These are phyloP conservation scores for Amphichorda felina DNA, from an alignment of 2,329 filamentous ascomycete species.

Conservation along the genomic window DNA sequence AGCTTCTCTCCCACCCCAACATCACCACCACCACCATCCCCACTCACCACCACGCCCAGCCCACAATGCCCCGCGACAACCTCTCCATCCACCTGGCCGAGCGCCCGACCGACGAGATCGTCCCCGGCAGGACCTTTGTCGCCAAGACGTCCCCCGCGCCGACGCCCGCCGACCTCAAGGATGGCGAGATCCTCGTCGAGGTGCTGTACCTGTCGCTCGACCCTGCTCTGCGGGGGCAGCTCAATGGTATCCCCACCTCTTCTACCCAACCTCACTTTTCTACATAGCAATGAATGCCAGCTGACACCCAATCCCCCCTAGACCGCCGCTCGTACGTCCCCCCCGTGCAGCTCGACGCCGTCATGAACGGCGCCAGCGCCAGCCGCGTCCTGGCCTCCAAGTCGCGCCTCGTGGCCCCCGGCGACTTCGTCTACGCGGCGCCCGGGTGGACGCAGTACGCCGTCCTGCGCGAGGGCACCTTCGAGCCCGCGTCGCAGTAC, in stretches of 20 bases:
- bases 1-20: no score
- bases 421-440: constrained; percentile 42
- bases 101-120: constrained; percentile 46
- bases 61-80: constrained; percentile 30
- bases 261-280: neutral
- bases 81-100: constrained; percentile 48
- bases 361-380: constrained; percentile 54
- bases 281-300: neutral
- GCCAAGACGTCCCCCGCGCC: constrained; percentile 38
- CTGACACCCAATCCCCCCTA: neutral
- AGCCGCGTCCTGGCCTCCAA: constrained; percentile 51
- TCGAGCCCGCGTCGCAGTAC: constrained; percentile 26
- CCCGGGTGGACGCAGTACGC: constrained; percentile 58
- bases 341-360: constrained; percentile 53
- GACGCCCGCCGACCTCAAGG: constrained; percentile 39
- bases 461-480: constrained; percentile 39
- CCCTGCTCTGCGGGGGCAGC: constrained; percentile 66
- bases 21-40: neutral
- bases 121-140: constrained; percentile 54
- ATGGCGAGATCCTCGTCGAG: constrained; percentile 52
- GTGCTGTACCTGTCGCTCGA: constrained; percentile 56
- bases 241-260: constrained; percentile 33
- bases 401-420: constrained; percentile 38
- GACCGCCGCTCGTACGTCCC: constrained; percentile 46
- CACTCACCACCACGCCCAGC: neutral